Conservation (phyloP, 305 asterid genomes). For the Fraxinus dipetala region DNA sequence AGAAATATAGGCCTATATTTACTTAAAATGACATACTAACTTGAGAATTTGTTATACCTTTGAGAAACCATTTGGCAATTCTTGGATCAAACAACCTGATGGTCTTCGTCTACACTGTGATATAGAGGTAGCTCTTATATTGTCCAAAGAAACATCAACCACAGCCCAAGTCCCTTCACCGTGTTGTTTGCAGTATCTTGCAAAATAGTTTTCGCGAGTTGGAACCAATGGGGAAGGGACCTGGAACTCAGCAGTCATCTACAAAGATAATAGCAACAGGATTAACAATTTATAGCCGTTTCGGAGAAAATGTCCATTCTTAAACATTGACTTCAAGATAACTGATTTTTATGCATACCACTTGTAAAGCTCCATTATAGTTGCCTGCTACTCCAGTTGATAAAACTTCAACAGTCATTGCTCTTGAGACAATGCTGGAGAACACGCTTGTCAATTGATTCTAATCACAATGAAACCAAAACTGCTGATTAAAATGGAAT, state of each 20-base stretch:
- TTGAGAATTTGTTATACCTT: conserved; percentile 40
- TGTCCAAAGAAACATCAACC: conserved; percentile 89
- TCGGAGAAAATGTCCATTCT: neutral
- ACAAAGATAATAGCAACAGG: conserved; percentile 2
- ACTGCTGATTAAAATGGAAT: neutral
- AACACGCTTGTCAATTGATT: conserved; percentile 65
- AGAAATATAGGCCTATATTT: neutral
- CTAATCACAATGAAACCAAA: conserved; percentile 26
- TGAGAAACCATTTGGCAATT: conserved; percentile 89
- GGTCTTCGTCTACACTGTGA: conserved; percentile 82
- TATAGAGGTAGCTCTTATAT: conserved; percentile 54
- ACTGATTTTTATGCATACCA: conserved; percentile 34
- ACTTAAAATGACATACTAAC: neutral
- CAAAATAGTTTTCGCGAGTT: conserved; percentile 76
- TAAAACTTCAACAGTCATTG: conserved; percentile 58
- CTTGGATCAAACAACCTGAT: conserved; percentile 91
- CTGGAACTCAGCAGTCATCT: conserved; percentile 96
- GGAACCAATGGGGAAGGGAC: conserved; percentile 93
- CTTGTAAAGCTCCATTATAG: conserved; percentile 72
- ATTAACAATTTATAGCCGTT: neutral
- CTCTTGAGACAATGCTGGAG: conserved; percentile 64
- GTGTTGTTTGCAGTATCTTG: conserved; percentile 89
- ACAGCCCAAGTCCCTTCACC: conserved; percentile 88
- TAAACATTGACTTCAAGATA: neutral
- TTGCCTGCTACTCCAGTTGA: conserved; percentile 78